phyloP scores from a whole-genome alignment of 257 asterid genomes.

The Penstemon eatonii region DNA sequence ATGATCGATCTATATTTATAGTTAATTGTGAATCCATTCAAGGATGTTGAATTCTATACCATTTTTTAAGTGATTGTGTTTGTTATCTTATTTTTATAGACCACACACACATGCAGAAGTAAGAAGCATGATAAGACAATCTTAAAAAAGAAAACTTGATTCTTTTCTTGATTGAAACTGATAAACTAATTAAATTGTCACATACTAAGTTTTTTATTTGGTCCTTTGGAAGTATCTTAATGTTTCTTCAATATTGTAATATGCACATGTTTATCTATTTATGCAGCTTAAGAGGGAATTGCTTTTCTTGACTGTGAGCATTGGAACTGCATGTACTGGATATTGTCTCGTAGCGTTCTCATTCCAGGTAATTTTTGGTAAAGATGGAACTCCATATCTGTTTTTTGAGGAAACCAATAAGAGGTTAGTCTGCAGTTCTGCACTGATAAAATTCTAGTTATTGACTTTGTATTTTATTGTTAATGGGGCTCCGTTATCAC shows the following conservation, averaged over 20 bases:
- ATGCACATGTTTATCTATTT: slow-evolving; percentile 37
- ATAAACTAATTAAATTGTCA: background rate
- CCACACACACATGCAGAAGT: too few relatives aligned
- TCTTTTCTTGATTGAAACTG: slow-evolving; percentile 1
- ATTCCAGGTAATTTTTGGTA: slow-evolving; percentile 52
- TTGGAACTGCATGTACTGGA: slow-evolving; percentile 91
- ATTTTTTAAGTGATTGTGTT: too few relatives aligned
- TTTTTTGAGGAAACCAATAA: slow-evolving; percentile 5
- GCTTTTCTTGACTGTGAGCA: slow-evolving; percentile 68
- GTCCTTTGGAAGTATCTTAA: slow-evolving; percentile 2
- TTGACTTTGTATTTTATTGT: background rate
- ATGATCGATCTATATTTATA: background rate
- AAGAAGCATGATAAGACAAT: background rate
- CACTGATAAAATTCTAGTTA: background rate
- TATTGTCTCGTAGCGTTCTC: slow-evolving; percentile 83
- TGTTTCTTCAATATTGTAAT: slow-evolving; percentile 22
- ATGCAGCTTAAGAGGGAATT: slow-evolving; percentile 93
- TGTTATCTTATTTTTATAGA: too few relatives aligned
- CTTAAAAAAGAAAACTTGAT: background rate
- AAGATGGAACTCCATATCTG: slow-evolving; percentile 9
- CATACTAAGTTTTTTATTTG: background rate
- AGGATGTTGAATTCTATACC: too few relatives aligned
- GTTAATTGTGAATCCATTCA: background rate
- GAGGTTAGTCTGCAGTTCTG: background rate
- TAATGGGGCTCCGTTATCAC: background rate